Evolutionary conservation across 306 rosid genomes (phyloP), one percentile per base, ranked within the genome.

Genomic region (Biancaea sappan): DNA sequence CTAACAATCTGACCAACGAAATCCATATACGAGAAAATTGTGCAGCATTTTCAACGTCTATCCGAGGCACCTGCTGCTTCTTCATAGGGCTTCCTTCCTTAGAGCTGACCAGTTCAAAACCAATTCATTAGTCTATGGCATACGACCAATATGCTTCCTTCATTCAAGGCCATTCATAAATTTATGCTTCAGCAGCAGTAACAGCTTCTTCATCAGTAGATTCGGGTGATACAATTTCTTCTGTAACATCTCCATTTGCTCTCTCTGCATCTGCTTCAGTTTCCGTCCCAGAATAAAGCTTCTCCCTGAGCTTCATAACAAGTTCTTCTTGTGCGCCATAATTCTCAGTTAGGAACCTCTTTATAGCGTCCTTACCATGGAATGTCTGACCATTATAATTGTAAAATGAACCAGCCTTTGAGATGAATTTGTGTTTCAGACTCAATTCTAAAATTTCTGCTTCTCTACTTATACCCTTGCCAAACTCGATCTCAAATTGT

Each of bases 401-500:
- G 51, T 72, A 94, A 77, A 75, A 56, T 63, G 89, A 3, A 51
- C 88, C 90, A 48, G 84, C 72, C 79, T 88, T 84, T 3, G 80
- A 56, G 65, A 91, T 63, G 53, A 89, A 69, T 72, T 86, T 89
- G 81, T 86, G 65, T 80, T 94, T 90, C 76, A 90, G 5, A 16
- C 91, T 89, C 47, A 94, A 82, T 1, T 88, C 91, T 37, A 94
- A 80, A 47, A 89, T 68, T 78, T 94, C 96, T 0, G 89, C 69
- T 79, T 69, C 88, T 46, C 75, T 87, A 66, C 86, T 73, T 78
- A 94, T 88, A 35, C 98, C 97, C 85, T 88, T 91, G 26, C 98
- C 98, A 84, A 89, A 91, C 89, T 89, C 89, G 11, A 94, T 94
- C 86, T 94, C 98, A 46, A 94, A 84, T 70, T 84, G 88, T 1